phyloP scores from a whole-genome alignment of 371 early-diverging fungal species.

The Mucor circinelloides region DNA sequence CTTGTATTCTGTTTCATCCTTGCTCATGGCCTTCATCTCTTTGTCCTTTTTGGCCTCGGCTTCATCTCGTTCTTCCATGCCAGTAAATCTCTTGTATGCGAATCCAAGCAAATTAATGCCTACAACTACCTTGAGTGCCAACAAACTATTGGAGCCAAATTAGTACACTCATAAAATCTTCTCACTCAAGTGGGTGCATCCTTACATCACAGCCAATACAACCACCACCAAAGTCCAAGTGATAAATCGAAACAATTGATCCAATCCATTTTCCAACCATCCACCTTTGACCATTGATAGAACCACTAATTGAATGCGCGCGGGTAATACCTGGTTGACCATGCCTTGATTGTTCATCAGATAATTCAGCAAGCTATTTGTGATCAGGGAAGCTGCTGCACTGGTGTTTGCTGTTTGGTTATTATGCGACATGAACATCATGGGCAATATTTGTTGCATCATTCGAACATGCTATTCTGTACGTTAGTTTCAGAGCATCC shows the following conservation, averaged over 20 bases:
- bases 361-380: conserved; percentile 22
- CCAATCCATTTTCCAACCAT: conserved; percentile 44
- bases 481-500: neutral
- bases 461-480: conserved; percentile 59
- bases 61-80: conserved; percentile 62
- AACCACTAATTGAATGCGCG: conserved; percentile 31
- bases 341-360: conserved; percentile 29
- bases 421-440: conserved; percentile 53
- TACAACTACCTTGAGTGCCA: conserved; percentile 72
- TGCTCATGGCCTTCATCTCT: conserved; percentile 54
- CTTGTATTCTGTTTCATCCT: conserved; percentile 57
- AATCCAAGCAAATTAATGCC: conserved; percentile 73
- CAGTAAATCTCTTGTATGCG: conserved; percentile 66
- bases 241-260: conserved; percentile 27
- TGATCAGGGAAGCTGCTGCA: conserved; percentile 26
- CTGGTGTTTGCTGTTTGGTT: conserved; percentile 6
- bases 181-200: neutral
- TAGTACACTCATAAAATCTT: neutral
- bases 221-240: conserved; percentile 26
- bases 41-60: conserved; percentile 48
- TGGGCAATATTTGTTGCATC: conserved; percentile 70
- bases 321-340: conserved; percentile 29
- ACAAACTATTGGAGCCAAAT: conserved; percentile 39
- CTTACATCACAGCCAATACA: conserved; percentile 40
- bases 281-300: conserved; percentile 33